These are phyloP conservation scores for Lyophyllum atratum DNA, from an alignment of 768 basidiomycete genomes.

Conservation along the genomic window DNA sequence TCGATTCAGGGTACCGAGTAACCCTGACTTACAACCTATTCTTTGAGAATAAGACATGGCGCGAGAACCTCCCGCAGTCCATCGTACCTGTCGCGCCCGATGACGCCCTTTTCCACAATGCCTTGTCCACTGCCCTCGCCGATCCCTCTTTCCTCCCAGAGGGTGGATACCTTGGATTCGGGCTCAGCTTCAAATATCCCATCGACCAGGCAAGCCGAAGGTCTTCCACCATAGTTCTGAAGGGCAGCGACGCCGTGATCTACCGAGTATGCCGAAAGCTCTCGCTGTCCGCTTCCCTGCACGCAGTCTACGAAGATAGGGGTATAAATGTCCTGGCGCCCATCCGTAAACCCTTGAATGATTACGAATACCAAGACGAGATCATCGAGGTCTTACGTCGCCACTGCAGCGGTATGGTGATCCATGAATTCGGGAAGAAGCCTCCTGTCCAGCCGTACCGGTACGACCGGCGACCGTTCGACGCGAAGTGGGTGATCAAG, in stretches of 20 bases:
- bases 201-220: constrained; percentile 12
- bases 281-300: neutral
- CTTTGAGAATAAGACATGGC: constrained; percentile 10
- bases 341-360: neutral
- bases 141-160: constrained; percentile 35
- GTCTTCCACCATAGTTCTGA: constrained; percentile 17
- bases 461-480: neutral
- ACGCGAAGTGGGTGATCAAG: neutral
- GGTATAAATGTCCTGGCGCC: neutral
- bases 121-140: constrained; percentile 28
- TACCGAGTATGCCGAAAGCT: constrained; percentile 16
- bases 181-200: constrained; percentile 38
- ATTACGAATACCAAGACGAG: neutral
- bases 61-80: neutral
- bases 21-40: constrained; percentile 46
- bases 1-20: constrained; percentile 38
- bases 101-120: constrained; percentile 6
- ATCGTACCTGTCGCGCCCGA: constrained; percentile 10
- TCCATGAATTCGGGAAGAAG: constrained; percentile 1
- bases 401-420: neutral
- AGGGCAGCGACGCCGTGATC: constrained; percentile 30
- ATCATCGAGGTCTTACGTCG: neutral
- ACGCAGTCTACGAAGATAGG: neutral
- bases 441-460: no score
- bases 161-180: constrained; percentile 43